These are phyloP conservation scores for Rhexocercosporidium sp. DNA, from an alignment of 2,329 filamentous ascomycete species.

Conservation along the genomic window DNA sequence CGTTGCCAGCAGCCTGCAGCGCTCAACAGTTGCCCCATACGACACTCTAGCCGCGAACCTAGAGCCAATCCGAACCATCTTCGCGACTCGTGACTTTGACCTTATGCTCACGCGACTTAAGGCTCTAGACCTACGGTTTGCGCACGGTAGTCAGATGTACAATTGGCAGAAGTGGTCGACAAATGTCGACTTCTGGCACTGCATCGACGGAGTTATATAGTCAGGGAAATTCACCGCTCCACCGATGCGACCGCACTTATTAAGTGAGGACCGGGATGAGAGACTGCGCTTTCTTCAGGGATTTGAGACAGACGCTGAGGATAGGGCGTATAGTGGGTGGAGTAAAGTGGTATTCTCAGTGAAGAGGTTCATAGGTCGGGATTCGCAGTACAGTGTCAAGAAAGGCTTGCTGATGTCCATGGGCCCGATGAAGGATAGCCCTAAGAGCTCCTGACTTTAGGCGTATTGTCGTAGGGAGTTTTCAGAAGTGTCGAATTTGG, in stretches of 20 bases:
- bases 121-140: background rate
- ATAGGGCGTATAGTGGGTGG: background rate
- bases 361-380: background rate
- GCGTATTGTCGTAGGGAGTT: too few relatives aligned
- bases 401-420: too few relatives aligned
- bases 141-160: background rate
- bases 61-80: background rate
- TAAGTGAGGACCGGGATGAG: background rate
- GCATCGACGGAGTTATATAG: background rate
- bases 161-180: background rate
- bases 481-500: too few relatives aligned
- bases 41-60: too few relatives aligned
- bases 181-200: background rate
- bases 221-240: background rate
- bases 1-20: background rate
- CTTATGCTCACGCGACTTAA: background rate
- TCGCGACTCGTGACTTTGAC: background rate
- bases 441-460: too few relatives aligned
- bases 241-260: background rate
- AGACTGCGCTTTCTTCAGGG: background rate
- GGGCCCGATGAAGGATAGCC: too few relatives aligned
- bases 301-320: background rate
- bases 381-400: background rate
- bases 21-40: background rate
- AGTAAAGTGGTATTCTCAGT: background rate